Evolutionary conservation across 225 moss, liverwort and hornwort species (phyloP), one percentile per base, ranked within the genome.

Genomic region (Sphagnum contortum): DNA sequence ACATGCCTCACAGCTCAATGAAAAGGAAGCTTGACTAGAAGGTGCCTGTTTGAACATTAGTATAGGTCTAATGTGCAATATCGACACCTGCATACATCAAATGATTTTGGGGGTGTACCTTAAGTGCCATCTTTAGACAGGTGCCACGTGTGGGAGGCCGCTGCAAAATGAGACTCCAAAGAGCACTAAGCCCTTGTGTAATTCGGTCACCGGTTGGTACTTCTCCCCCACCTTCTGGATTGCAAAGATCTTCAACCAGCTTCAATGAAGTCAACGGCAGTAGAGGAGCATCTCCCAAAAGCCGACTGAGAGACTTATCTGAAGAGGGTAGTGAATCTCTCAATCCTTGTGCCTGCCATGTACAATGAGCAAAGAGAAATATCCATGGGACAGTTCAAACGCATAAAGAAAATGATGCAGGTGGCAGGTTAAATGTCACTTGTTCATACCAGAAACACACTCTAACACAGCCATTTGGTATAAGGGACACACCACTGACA

Each of bases 161-260:
- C 78, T 91, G 93, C 79, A 99, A 76, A 66, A 99, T 99, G 46
- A 99, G 86, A 77, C 86, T 99, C 98, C 98, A 99, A 67, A 99
- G 75, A 55, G 93, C 84, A 84, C 94, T 93, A 57, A 99, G 86
- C 64, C 98, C 98, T 72, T 93, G 93, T 64, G 98, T 99, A 55
- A 93, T 93, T 48, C 87, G 83, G 57, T 99, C 98, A 70, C 88
- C 81, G 64, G 78, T 79, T 48, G 77, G 68, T 67, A 68, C 70
- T 52, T 96, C 90, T 62, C 75, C 75, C 69, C 77, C 83, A 57
- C 56, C 68, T 59, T 74, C 66, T 56, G 89, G 82, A 84, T 86
- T 89, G 77, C 98, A 99, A 56, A 99, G 83, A 54, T 89, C 93
- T 78, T 99, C 87, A 12, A 99, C 85, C 73, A 99, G 79, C 69